These are phyloP conservation scores for Psilocybe subaeruginosa DNA, from an alignment of 768 basidiomycete species.

Conservation along the genomic window DNA sequence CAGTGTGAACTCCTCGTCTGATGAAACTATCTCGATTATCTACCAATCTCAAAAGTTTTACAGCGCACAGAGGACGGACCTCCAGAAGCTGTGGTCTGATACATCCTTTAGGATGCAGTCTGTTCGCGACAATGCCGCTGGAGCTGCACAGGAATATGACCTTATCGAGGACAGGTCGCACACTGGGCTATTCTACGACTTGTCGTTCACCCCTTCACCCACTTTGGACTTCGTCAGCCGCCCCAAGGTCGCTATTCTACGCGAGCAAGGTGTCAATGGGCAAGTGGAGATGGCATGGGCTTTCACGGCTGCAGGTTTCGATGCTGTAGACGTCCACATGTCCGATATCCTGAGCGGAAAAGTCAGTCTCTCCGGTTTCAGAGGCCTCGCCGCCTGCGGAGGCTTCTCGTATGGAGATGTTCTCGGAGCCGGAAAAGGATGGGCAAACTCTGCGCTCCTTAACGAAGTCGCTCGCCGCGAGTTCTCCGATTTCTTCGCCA, in stretches of 20 bases:
- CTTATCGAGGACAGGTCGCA: slow-evolving; percentile 64
- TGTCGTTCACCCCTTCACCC: slow-evolving; percentile 56
- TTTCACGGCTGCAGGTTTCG: slow-evolving; percentile 92
- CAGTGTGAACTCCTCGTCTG: slow-evolving; percentile 48
- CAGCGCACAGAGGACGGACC: slow-evolving; percentile 60
- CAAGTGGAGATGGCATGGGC: slow-evolving; percentile 99
- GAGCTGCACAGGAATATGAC: slow-evolving; percentile 81
- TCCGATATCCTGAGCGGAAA: slow-evolving; percentile 85
- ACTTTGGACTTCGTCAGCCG: slow-evolving; percentile 46
- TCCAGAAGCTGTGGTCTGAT: slow-evolving; percentile 92
- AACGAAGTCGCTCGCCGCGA: slow-evolving; percentile 75
- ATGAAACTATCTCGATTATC: slow-evolving; percentile 65
- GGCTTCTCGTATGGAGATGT: slow-evolving; percentile 99
- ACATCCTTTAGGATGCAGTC: slow-evolving; percentile 93
- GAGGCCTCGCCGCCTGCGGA: slow-evolving; percentile 93
- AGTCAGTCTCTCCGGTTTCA: slow-evolving; percentile 67
- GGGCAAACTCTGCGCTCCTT: slow-evolving; percentile 95
- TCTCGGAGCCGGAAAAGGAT: slow-evolving; percentile 95
- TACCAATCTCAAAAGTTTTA: slow-evolving; percentile 57
- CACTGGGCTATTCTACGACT: slow-evolving; percentile 75
- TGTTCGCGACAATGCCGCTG: slow-evolving; percentile 79
- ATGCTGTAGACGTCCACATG: slow-evolving; percentile 98
- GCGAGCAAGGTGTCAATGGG: slow-evolving; percentile 98
- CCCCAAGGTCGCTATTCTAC: slow-evolving; percentile 91
- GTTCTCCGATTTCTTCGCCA: slow-evolving; percentile 81